Evolutionary conservation across 177 flowering plant species (phyloP).

Genomic region (Vitis hybrid): DNA sequence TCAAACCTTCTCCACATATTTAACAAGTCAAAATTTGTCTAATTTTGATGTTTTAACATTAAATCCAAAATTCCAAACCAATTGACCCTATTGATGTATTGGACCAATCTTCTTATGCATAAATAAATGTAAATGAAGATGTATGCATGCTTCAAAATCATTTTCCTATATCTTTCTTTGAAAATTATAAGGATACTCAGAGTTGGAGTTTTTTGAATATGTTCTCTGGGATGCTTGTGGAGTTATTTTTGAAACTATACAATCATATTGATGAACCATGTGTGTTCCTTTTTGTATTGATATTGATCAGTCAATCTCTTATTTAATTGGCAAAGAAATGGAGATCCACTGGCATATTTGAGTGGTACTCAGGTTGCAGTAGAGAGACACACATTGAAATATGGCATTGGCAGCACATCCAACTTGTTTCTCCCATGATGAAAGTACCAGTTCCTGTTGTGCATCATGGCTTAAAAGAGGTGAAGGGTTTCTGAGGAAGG

Average conservation of each 20-base stretch:
- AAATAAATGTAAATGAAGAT: not conserved
- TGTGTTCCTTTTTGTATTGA: no score
- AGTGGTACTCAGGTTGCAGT: constrained; percentile 26
- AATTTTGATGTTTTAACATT: not conserved
- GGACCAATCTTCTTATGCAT: not conserved
- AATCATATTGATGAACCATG: no score
- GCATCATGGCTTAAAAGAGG: constrained; percentile 17
- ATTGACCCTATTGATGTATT: not conserved
- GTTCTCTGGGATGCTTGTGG: not conserved
- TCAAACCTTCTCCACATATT: no score
- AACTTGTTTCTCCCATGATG: constrained; percentile 24
- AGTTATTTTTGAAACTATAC: not conserved
- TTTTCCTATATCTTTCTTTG: not conserved
- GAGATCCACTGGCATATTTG: not conserved
- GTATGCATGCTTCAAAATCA: not conserved
- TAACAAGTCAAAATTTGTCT: no score
- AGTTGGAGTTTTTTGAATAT: not conserved
- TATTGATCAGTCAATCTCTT: no score
- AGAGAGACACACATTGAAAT: constrained; percentile 7
- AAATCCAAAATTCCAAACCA: not conserved
- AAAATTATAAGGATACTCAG: not conserved
- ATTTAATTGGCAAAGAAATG: not conserved
- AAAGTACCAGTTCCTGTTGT: constrained; percentile 15
- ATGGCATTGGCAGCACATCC: constrained; percentile 47
- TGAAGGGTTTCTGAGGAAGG: constrained; percentile 16